Evolutionary conservation across 352 stramenopile genomes (phyloP).

Genomic region (Phytophthora cryptogea): DNA sequence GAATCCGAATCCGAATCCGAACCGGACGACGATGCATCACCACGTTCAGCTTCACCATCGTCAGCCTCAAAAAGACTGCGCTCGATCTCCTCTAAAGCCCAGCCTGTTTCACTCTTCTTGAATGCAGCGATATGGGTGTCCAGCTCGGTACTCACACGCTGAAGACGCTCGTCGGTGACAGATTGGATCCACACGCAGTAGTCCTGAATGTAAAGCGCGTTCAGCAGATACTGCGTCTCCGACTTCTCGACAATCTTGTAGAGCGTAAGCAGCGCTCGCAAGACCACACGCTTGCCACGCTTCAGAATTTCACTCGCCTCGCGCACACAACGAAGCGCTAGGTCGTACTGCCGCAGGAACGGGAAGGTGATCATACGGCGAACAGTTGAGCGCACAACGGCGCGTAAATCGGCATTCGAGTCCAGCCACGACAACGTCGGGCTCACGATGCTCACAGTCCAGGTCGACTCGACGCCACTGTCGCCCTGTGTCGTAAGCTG

Average conservation of each 20-base stretch:
- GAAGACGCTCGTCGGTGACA: constrained; percentile 53
- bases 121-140: constrained; percentile 41
- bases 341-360: constrained; percentile 93
- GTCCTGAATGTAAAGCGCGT: constrained; percentile 95
- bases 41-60: constrained; percentile 20
- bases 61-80: constrained; percentile 50
- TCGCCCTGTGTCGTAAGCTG: constrained; percentile 95
- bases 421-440: constrained; percentile 95
- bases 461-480: constrained; percentile 95
- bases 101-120: constrained; percentile 70
- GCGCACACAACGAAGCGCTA: constrained; percentile 77
- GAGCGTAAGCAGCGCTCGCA: constrained; percentile 92
- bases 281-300: constrained; percentile 85
- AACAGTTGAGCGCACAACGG: constrained; percentile 73
- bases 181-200: constrained; percentile 91
- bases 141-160: constrained; percentile 43
- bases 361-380: constrained; percentile 95
- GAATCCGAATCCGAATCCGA: constrained; percentile 38
- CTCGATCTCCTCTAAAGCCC: constrained; percentile 80
- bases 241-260: constrained; percentile 93
- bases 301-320: constrained; percentile 90
- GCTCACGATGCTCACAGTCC: constrained; percentile 96
- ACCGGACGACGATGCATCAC: constrained; percentile 30
- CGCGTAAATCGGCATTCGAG: constrained; percentile 53
- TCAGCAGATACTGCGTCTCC: constrained; percentile 96